Percentiles rank a stretch among this genome's conserved stretches.
These are phyloP conservation scores for Aureobasidium sp. DNA, from an alignment of 2,329 filamentous ascomycete genomes.

Conservation along the genomic window DNA sequence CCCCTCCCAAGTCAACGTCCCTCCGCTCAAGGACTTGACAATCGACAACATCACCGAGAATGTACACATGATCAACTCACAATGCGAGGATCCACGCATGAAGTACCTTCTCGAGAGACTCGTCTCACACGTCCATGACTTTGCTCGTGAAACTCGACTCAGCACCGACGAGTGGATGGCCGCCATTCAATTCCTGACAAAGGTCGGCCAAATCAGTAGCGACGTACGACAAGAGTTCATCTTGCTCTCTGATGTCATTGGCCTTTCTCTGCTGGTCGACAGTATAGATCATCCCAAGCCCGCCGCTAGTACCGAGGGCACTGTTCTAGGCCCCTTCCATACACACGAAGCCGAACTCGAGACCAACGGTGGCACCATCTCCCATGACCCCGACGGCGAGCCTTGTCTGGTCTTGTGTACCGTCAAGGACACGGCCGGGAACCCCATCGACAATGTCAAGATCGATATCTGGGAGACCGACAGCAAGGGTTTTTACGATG, in stretches of 20 bases:
- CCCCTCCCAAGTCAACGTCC: constrained; percentile 39
- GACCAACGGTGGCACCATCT: constrained; percentile 54
- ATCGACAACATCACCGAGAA: constrained; percentile 77
- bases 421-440: constrained; percentile 57
- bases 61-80: constrained; percentile 66
- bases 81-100: constrained; percentile 56
- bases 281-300: constrained; percentile 79
- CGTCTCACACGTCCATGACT: constrained; percentile 73
- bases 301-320: constrained; percentile 62
- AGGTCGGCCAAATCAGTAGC: constrained; percentile 64
- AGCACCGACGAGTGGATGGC: constrained; percentile 74
- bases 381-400: constrained; percentile 61
- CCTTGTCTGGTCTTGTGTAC: constrained; percentile 68
- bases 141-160: constrained; percentile 69
- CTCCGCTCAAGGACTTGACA: constrained; percentile 61
- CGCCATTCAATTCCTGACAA: constrained; percentile 63
- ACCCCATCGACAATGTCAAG: constrained; percentile 58
- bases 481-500: constrained; percentile 72
- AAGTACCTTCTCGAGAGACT: constrained; percentile 67
- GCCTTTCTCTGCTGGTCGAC: constrained; percentile 73
- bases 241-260: constrained; percentile 71
- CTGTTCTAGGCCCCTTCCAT: constrained; percentile 76
- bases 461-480: constrained; percentile 85
- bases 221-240: constrained; percentile 66
- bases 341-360: constrained; percentile 64